Evolutionary conservation across 306 rosid species (phyloP), one percentile per base, ranked within the genome.

Genomic region (Pachyrhizus erosus): DNA sequence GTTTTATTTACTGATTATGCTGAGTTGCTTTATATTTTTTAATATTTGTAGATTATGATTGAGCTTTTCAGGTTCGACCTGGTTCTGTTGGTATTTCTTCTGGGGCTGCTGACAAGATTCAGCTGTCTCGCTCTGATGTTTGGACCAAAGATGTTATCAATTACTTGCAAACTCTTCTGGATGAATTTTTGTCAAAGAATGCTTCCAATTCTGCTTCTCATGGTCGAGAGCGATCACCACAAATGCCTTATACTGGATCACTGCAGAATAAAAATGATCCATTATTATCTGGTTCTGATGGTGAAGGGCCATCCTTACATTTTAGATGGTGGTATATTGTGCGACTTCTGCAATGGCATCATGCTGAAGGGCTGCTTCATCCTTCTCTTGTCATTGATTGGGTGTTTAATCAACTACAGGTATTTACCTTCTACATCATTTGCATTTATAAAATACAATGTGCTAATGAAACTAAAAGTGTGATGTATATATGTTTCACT

Each of bases 111-210:
- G 98, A 96, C 86, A 93, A 89, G 84, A 82, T 85, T 77, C 99
- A 96, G 86, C 80, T 89, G 71, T 79, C 97, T 57, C 97, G 99
- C 26, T 82, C 97, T 21, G 98, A 96, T 84, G 76, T 80, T 49
- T 93, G 99, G 99, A 93, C 99, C 43, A 96, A 90, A 84, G 98
- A 96, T 91, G 85, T 96, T 61, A 84, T 96, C 80, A 91, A 91
- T 43, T 96, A 93, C 87, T 84, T 96, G 93, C 97, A 93, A 86
- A 39, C 80, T 73, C 97, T 93, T 49, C 67, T 96, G 70, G 96
- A 96, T 79, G 99, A 96, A 6, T 89, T 88, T 83, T 80, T 91
- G 65, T 87, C 93, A 6, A 96, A 87, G 86, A 89, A 85, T 83
- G 80, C 66, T 73, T 84, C 92, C 33, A 91, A 86, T 84, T 52